Evolutionary conservation across 169 alveolate genomes (phyloP).

Genomic region (Plasmodium relictum): DNA sequence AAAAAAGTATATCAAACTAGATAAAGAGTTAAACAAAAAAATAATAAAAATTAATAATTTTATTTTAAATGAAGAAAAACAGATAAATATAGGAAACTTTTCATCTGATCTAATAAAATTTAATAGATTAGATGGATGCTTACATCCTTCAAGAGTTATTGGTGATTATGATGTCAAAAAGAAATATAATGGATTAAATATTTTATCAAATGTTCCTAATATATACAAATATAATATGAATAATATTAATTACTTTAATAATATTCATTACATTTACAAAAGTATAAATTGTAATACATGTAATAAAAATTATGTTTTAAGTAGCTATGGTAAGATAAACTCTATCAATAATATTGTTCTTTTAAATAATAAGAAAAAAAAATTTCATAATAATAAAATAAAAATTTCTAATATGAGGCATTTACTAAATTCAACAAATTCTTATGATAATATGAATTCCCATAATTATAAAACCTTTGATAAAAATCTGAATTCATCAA

Average conservation of each 20-base stretch:
- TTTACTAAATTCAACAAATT: not conserved
- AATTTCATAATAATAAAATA: not conserved
- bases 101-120: slow-evolving; percentile 19
- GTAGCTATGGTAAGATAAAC: slow-evolving; percentile 61
- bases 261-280: slow-evolving; percentile 61
- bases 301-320: slow-evolving; percentile 20
- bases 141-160: slow-evolving; percentile 72
- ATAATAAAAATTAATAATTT: slow-evolving; percentile 27
- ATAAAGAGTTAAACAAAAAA: slow-evolving; percentile 19
- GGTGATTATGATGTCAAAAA: slow-evolving; percentile 70
- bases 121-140: slow-evolving; percentile 57
- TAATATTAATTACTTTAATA: slow-evolving; percentile 34
- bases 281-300: slow-evolving; percentile 16
- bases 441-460: not conserved
- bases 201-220: slow-evolving; percentile 45
- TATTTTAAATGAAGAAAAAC: slow-evolving; percentile 32
- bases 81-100: slow-evolving; percentile 54
- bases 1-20: not conserved
- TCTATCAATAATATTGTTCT: slow-evolving; percentile 21
- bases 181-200: slow-evolving; percentile 1
- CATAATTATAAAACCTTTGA: not conserved
- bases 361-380: slow-evolving; percentile 18
- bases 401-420: not conserved
- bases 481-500: not conserved
- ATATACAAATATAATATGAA: slow-evolving; percentile 63